A percentile compares a stretch with the other conserved stretches of the same genome.
These are phyloP conservation scores for Ceratocystis cubensis DNA, from an alignment of 2,329 filamentous ascomycete genomes.

Conservation along the genomic window DNA sequence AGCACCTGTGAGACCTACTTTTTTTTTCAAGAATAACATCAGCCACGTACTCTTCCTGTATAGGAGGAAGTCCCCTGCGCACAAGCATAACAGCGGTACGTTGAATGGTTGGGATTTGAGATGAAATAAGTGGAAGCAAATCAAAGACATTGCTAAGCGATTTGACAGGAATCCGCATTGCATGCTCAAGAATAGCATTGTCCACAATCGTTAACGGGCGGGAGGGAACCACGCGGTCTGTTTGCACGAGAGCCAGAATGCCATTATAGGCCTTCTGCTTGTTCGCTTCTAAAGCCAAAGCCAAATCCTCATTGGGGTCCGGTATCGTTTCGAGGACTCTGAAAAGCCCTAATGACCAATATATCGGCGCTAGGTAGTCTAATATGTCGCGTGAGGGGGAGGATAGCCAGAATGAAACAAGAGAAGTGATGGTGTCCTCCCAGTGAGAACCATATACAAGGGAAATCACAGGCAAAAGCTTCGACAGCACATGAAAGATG, in stretches of 20 bases:
- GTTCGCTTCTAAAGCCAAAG: slow-evolving; percentile 51
- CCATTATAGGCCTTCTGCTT: slow-evolving; percentile 31
- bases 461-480: slow-evolving; percentile 58
- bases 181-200: background rate
- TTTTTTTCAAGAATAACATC: slow-evolving; percentile 61
- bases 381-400: background rate
- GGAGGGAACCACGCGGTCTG: slow-evolving; percentile 22
- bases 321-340: slow-evolving; percentile 48
- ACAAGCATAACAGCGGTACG: slow-evolving; percentile 69
- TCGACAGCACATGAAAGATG: slow-evolving; percentile 44
- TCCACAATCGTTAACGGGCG: background rate
- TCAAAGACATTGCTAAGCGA: background rate
- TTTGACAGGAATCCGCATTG: background rate
- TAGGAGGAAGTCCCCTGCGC: slow-evolving; percentile 62
- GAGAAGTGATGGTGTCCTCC: slow-evolving; percentile 49
- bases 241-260: slow-evolving; percentile 49
- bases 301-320: slow-evolving; percentile 74
- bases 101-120: slow-evolving; percentile 45
- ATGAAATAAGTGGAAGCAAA: background rate
- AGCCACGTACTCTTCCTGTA: slow-evolving; percentile 71
- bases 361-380: slow-evolving; percentile 30
- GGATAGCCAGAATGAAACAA: background rate
- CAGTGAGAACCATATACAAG: slow-evolving; percentile 85
- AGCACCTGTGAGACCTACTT: slow-evolving; percentile 28
- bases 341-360: slow-evolving; percentile 62